These are phyloP conservation scores for Malus hybrid DNA, from an alignment of 331 rosid species.

Conservation along the genomic window DNA sequence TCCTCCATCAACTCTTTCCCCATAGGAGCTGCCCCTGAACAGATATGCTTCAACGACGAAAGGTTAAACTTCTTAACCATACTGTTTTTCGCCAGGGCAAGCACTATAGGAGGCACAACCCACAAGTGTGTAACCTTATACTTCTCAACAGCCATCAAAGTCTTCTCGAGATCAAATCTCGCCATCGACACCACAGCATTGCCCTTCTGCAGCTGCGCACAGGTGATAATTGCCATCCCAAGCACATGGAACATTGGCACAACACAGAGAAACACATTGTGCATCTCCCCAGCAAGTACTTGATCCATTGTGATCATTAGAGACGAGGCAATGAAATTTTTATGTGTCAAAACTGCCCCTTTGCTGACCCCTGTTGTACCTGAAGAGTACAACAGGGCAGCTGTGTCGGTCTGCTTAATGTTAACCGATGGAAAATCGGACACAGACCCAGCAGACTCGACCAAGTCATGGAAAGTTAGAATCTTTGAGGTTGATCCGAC, in stretches of 20 bases:
- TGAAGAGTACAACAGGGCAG: constrained; percentile 66
- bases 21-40: constrained; percentile 87
- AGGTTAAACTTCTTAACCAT: constrained; percentile 54
- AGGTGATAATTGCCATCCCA: constrained; percentile 42
- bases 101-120: constrained; percentile 74
- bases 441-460: constrained; percentile 21
- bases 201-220: constrained; percentile 57
- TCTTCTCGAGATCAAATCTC: constrained; percentile 43
- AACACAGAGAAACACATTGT: constrained; percentile 42
- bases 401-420: constrained; percentile 56
- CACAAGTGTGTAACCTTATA: constrained; percentile 51
- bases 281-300: constrained; percentile 18
- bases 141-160: constrained; percentile 49
- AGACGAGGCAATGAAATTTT: constrained; percentile 56
- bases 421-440: constrained; percentile 36
- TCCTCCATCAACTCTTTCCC: constrained; percentile 78
- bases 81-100: constrained; percentile 56
- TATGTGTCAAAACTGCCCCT: constrained; percentile 62
- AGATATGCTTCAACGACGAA: constrained; percentile 46
- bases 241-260: constrained; percentile 80
- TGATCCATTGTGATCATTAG: constrained; percentile 51
- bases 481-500: not conserved
- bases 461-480: constrained; percentile 30
- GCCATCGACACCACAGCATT: constrained; percentile 49
- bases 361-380: constrained; percentile 79